phyloP scores from a whole-genome alignment of 257 asterid species.

The Avicennia marina region DNA sequence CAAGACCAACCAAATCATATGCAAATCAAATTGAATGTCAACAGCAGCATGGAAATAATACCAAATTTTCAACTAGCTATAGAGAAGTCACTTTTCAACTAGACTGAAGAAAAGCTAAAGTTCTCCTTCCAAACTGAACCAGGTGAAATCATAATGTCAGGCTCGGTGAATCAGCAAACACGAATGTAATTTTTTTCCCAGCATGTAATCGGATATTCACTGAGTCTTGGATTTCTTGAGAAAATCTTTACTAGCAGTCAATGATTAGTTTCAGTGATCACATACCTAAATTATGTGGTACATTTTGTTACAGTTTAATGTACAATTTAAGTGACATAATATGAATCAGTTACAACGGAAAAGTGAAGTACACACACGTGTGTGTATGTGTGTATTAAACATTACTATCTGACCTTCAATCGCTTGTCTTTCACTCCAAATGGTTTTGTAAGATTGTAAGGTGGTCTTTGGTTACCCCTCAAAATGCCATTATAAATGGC shows the following conservation, averaged over 20 bases:
- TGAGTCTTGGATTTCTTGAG: neutral
- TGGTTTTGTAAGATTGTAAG: slow-evolving; percentile 72
- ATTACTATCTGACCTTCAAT: slow-evolving; percentile 38
- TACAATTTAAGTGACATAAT: neutral
- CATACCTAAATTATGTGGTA: too few species aligned
- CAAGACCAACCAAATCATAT: too few species aligned
- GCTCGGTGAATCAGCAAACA: neutral
- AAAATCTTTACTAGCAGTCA: too few species aligned
- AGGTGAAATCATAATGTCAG: neutral
- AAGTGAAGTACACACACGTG: neutral
- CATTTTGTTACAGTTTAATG: too few species aligned
- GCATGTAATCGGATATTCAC: too few species aligned
- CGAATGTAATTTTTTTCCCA: too few species aligned
- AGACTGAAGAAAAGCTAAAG: neutral
- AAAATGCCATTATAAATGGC: slow-evolving; percentile 75
- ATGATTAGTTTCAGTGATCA: neutral
- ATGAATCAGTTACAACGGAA: neutral
- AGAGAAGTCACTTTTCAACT: neutral
- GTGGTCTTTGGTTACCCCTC: slow-evolving; percentile 91
- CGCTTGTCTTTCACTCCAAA: slow-evolving; percentile 64
- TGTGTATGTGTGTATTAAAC: too few species aligned
- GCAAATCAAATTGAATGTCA: too few species aligned
- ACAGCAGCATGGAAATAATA: too few species aligned
- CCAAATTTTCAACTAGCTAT: too few species aligned
- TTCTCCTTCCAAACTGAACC: neutral